phyloP scores from a whole-genome alignment of 306 rosid species.

The Sphenostylis stenocarpa region DNA sequence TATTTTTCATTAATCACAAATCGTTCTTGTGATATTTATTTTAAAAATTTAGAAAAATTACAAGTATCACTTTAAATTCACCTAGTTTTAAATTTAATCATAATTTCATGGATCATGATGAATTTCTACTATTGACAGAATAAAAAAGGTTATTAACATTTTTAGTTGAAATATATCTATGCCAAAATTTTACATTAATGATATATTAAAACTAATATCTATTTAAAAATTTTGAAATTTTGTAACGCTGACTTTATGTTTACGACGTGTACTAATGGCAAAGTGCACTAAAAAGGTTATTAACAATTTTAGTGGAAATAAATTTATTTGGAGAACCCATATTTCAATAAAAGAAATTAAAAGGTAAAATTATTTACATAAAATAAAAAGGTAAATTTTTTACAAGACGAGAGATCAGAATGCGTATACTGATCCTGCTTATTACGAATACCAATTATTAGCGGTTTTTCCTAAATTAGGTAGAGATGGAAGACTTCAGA shows the following conservation, averaged over 20 bases:
- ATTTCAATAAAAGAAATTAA: neutral
- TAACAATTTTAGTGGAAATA: neutral
- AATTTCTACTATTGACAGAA: neutral
- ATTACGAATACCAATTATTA: neutral
- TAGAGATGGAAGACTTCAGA: neutral
- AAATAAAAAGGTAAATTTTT: neutral
- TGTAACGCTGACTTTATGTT: too few species aligned
- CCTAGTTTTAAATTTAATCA: neutral
- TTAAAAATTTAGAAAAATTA: too few species aligned
- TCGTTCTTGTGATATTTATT: neutral
- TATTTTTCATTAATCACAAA: neutral
- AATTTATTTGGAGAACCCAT: neutral
- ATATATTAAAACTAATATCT: neutral
- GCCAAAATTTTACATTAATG: neutral
- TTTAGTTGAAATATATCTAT: neutral
- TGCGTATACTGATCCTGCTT: constrained; percentile 15
- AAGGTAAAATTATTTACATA: neutral
- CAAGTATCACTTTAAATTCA: neutral
- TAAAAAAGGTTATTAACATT: neutral
- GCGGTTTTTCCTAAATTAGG: constrained; percentile 6
- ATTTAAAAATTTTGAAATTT: neutral
- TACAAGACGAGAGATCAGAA: neutral
- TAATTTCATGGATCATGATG: neutral
- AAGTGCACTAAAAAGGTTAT: neutral
- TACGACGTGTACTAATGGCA: too few species aligned